Evolutionary conservation across 2,329 filamentous ascomycete genomes (phyloP).

Genomic region (Trichoderma gracile): DNA sequence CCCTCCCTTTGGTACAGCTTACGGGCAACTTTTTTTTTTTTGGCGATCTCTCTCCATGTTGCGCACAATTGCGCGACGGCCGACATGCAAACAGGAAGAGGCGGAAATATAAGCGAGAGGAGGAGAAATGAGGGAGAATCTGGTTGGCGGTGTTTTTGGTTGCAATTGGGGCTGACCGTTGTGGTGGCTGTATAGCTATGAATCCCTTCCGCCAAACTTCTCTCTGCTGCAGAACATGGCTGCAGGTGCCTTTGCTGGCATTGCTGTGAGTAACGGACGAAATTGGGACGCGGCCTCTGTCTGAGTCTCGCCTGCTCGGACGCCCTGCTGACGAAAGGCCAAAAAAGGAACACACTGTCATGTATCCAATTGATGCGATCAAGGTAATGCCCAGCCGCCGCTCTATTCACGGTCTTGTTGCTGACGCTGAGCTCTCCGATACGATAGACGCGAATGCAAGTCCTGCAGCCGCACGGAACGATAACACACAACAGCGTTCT

Average conservation of each 20-base stretch:
- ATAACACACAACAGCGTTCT: conserved; percentile 87
- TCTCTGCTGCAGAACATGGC: conserved; percentile 92
- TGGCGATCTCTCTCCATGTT: background rate
- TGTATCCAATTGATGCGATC: conserved; percentile 97
- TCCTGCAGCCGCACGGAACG: conserved; percentile 78
- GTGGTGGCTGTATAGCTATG: conserved; percentile 62
- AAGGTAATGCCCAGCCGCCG: conserved; percentile 64
- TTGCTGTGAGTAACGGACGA: conserved; percentile 69
- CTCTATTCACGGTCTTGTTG: background rate
- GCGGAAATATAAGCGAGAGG: background rate
- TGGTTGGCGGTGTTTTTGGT: background rate
- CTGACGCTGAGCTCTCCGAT: background rate
- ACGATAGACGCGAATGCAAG: conserved; percentile 95
- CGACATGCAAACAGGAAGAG: background rate
- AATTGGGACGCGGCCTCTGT: background rate
- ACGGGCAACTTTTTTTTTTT: background rate
- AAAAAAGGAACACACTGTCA: conserved; percentile 92
- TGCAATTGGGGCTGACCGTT: conserved; percentile 10
- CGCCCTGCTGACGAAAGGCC: conserved; percentile 28
- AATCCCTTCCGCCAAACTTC: conserved; percentile 91
- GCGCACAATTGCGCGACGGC: background rate
- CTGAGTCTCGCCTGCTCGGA: background rate
- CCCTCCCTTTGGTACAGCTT: background rate
- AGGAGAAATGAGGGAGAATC: too few relatives aligned
- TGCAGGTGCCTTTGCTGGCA: conserved; percentile 94